Base-by-base conservation (phyloP, 148 eudicot genomes). In the Oxyria digyna region DNA sequence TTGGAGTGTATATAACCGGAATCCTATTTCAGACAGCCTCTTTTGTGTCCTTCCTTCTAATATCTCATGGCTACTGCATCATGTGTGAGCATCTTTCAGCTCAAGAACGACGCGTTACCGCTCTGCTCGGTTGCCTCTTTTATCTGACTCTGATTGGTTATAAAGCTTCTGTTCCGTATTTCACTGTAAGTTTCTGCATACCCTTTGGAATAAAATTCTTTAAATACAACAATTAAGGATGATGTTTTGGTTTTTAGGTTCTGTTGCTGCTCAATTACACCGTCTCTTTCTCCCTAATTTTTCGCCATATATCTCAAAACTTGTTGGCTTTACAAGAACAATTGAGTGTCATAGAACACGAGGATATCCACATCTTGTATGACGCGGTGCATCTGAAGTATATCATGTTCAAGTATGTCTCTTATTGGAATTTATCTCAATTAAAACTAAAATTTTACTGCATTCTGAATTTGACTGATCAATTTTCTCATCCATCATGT, bases 91-190 rank as follows among this genome's bases (percentile, higher is more conserved):
- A 84, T 63, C 85, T 91, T 59, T 86, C 99, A 0, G 40, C 83
- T n/a, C 65, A 79, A 38, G 99, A 94, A 67, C 71, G 96, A 0
- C 86, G 99, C 40, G 78, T 76, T 11, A 88, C 89, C 64, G 89
- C 97, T 73, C 79, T 81, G 42, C 85, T 87, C 14, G 97, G 93
- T 31, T 85, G 87, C 72, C 78, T 89, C 54, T 91, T 90, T 72
- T 94, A 94, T 83, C 71, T 91, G 82, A 88, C 95, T 64, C 96
- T 88, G 46, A 87, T 90, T 77, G 99, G 99, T 76, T 89, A 88
- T 71, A 82, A 86, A 78, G 99, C 96, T 72, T 87, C 96, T 73
- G 82, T 91, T 41, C 96, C 99, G 71, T 94, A 83, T 72, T 94
- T 90, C 76, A 78, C 92, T 5, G 98, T 94, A 80, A 94, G 98